Base-by-base conservation (phyloP, 2,329 filamentous ascomycete species). In the Pseudocercospora eumusae region DNA sequence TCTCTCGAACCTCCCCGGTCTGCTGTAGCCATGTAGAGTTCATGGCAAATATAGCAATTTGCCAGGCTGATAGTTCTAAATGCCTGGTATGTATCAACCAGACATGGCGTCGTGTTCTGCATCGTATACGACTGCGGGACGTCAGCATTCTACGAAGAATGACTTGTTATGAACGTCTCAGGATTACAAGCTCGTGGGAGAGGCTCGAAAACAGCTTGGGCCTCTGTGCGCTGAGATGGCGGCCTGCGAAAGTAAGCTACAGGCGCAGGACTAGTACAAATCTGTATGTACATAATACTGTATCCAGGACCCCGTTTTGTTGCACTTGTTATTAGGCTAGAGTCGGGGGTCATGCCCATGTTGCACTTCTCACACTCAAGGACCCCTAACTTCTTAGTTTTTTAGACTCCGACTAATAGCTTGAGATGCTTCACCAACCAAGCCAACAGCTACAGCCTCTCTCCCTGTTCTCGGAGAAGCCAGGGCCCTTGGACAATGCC, bases 11-110 rank as follows among this genome's bases (percentile, higher is more conserved):
- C 45, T 25, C 21, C 44, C 36, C 6, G 36, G 36, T 47, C 21
- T 21, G 18, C 44, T 13, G 18, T 21, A 21, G 44, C 44, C 44
- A 5, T 27, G 47, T 28, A 52, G 47, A 52, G 47, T 52, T 52
- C 47, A 52, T 28, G 23, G 25, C 47, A 52, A 52, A 52, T 52
- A 52, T 52, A 52, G 47, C 47, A 52, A 52, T 52, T 52, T 52
- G 47, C 47, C 47, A 31, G 47, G 47, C 47, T 52, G 47, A n/a
- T 31, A 15, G 27, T 25, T 25, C 47, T 10, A 9, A 23, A 47
- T 6, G 44, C 18, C 44, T 47, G 44, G 9, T 47, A 11, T 15
- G 9, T 47, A 11, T 15, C 36, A 9, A n/a, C 15, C 36, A n/a
- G 15, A 15, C 36, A 40, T 18, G 44, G 44, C 13, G 44, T 25